Evolutionary conservation across 768 basidiomycete genomes (phyloP).

Genomic region (Fistulinella prunicolor): DNA sequence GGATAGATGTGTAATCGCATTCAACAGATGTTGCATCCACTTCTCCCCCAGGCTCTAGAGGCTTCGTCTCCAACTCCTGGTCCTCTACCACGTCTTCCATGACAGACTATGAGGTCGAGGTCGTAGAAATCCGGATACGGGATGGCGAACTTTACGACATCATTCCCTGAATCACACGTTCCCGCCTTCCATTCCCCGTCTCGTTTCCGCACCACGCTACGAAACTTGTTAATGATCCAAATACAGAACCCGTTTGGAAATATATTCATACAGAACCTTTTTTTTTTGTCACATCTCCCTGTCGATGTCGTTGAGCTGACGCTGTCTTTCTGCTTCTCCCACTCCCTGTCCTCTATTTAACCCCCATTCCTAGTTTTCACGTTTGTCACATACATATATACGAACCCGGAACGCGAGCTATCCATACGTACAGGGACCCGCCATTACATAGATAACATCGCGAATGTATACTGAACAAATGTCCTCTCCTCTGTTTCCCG

Average conservation of each 20-base stretch:
- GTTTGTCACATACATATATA: too few species aligned
- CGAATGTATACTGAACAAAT: conserved; percentile 12
- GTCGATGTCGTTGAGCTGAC: not conserved
- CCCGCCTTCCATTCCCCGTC: not conserved
- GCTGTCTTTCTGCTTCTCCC: conserved; percentile 1
- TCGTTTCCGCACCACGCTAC: not conserved
- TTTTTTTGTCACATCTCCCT: not conserved
- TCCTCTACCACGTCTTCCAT: conserved; percentile 65
- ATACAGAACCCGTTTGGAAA: conserved; percentile 11
- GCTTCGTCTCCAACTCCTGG: conserved; percentile 65
- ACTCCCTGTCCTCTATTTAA: not conserved
- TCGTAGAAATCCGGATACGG: conserved; percentile 81
- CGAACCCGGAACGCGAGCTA: too few species aligned
- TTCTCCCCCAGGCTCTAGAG: conserved; percentile 68
- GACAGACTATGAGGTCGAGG: conserved; percentile 80
- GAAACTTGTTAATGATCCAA: conserved; percentile 13
- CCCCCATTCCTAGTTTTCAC: not conserved
- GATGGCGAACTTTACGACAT: conserved; percentile 77
- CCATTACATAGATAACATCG: conserved; percentile 12
- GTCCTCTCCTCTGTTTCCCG: too few species aligned
- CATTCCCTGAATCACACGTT: conserved; percentile 46
- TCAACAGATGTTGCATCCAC: conserved; percentile 73
- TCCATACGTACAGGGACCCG: not conserved
- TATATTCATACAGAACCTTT: conserved; percentile 8
- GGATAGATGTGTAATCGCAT: too few species aligned